Conservation (phyloP, 345 rosid genomes). For the Lumnitzera racemosa region DNA sequence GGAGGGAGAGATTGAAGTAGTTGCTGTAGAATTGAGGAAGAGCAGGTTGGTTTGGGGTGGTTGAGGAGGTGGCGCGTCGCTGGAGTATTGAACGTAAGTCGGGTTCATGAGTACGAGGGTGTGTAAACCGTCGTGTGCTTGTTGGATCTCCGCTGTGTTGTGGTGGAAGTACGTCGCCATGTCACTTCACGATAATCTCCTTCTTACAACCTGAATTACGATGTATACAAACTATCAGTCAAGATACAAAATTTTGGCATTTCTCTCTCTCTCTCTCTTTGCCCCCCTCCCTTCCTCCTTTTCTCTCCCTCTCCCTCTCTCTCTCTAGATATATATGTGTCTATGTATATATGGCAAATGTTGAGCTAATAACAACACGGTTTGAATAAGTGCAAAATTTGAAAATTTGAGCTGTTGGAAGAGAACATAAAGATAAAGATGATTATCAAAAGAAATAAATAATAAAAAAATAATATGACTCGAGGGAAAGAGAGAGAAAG, state of each 20-base stretch:
- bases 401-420: background rate
- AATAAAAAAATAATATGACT: background rate
- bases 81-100: conserved; percentile 73
- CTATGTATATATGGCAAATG: too few relatives aligned
- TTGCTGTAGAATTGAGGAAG: conserved; percentile 45
- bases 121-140: conserved; percentile 70
- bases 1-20: conserved; percentile 20
- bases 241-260: too few relatives aligned
- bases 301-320: too few relatives aligned
- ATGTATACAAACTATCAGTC: too few relatives aligned
- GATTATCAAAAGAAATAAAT: background rate
- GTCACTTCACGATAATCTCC: background rate
- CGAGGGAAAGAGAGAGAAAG: background rate
- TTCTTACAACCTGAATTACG: too few relatives aligned
- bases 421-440: background rate
- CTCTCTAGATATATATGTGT: too few relatives aligned
- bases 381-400: too few relatives aligned
- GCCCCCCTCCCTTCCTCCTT: too few relatives aligned
- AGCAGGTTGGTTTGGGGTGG: conserved; percentile 29
- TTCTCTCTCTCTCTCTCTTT: too few relatives aligned
- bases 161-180: conserved; percentile 89
- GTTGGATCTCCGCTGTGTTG: conserved; percentile 61
- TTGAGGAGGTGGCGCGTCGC: conserved; percentile 38
- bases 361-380: too few relatives aligned
- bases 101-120: conserved; percentile 98